Conservation (phyloP, 2,329 filamentous ascomycete species). For the Westerdykella aurantiaca region DNA sequence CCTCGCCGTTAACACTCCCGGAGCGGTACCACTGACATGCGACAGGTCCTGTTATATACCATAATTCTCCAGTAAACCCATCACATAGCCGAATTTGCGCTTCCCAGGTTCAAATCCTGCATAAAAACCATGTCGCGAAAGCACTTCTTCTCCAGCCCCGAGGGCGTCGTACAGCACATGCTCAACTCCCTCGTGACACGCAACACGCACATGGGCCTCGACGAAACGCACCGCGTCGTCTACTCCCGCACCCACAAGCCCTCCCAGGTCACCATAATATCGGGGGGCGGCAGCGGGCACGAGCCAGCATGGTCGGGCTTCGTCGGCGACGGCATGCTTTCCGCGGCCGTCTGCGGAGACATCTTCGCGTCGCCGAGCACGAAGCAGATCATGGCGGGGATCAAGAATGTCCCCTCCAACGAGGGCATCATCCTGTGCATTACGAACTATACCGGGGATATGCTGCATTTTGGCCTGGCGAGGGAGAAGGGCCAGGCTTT, state of each 20-base stretch:
- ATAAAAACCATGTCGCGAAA: conserved; percentile 45
- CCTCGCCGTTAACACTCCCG: no score
- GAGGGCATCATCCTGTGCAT: conserved; percentile 46
- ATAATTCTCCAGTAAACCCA: background rate
- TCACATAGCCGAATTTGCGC: background rate
- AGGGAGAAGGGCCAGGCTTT: conserved; percentile 43
- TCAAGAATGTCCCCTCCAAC: conserved; percentile 42
- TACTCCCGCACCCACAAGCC: conserved; percentile 42
- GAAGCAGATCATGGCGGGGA: conserved; percentile 47
- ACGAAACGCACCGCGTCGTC: conserved; percentile 45
- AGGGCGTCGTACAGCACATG: conserved; percentile 47
- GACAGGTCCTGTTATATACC: conserved; percentile 3
- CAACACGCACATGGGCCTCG: conserved; percentile 41
- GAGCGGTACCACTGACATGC: background rate
- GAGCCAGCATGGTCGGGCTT: conserved; percentile 48
- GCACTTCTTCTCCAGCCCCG: conserved; percentile 50
- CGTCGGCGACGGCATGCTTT: conserved; percentile 46
- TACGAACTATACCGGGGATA: conserved; percentile 48
- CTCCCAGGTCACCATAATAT: conserved; percentile 43
- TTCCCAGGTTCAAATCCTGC: background rate
- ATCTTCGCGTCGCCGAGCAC: conserved; percentile 46
- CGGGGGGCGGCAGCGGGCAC: conserved; percentile 45
- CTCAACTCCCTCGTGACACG: conserved; percentile 44
- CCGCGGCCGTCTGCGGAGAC: conserved; percentile 45
- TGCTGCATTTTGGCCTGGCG: conserved; percentile 46